Base-by-base conservation (phyloP, 1,284 basidiomycete genomes). In the Rhodotorula glutinis region DNA sequence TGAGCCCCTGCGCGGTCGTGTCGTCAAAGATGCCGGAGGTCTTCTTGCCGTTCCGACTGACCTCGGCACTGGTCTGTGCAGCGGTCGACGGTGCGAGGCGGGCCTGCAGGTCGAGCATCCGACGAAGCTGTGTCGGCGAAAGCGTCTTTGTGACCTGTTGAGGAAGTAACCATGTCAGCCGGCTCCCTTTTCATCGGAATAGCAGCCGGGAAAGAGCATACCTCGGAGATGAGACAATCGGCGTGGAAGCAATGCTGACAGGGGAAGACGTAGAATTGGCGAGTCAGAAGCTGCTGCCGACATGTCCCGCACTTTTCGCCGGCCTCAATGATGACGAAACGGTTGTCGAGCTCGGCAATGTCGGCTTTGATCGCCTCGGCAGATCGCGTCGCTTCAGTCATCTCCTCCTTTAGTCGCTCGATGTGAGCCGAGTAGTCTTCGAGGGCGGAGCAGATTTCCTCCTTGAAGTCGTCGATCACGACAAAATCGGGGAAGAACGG, bases 401-500 rank as follows among this genome's bases (percentile, higher is more conserved):
- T 98, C 76, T 98, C 95, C 56, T 81, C 85, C 80, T 95, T 96
- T 69, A 99, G 84, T 53, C 83, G 82, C 71, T 95, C 92, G 65
- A 98, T 98, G 74, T 92, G 90, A 13, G 88, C 84, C 46, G 92
- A 91, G 77, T 98, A 98, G 7, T 89, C 88, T 78, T 98, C 96
- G 67, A 99, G 82, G 0, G 96, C 96, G 65, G 88, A 87, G 71
- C 95, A 96, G 73, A 98, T 98, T 80, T 98, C 94, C 74, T 95
- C 91, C 79, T 98, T 98, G 85, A 98, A 98, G 77, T 98, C 94
- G 78, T 98, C 96, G 74, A 99, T 98, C 71, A 98, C 92, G 19
- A 95, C 92, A 79, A 99, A 99, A 80, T 98, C 95, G 3, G 96
- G 95, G 86, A 99, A 98, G 86, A 98, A 98, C 4, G 96, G 96